phyloP scores from a whole-genome alignment of 108 stramenopile genomes.

The Bacterosira constricta region DNA sequence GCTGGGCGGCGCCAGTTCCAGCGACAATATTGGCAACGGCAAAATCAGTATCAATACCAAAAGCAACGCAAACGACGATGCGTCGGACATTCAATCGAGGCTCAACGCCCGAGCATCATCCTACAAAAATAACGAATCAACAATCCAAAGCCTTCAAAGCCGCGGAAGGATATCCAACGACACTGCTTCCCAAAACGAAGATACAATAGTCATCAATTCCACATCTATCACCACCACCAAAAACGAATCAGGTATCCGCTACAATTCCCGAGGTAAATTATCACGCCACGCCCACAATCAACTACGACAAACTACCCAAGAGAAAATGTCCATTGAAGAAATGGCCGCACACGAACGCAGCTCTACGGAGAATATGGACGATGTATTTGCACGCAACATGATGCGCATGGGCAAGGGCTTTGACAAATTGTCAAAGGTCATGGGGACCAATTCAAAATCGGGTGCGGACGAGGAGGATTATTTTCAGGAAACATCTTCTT shows the following conservation, averaged over 20 bases:
- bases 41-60: too few species aligned
- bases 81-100: too few species aligned
- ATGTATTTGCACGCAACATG: conserved; percentile 65
- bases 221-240: not conserved
- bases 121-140: not conserved
- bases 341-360: conserved; percentile 52
- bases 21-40: not conserved
- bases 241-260: conserved; percentile 6
- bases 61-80: too few species aligned
- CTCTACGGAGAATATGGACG: conserved; percentile 54
- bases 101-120: too few species aligned
- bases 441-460: conserved; percentile 14
- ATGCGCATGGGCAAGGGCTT: conserved; percentile 57
- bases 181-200: not conserved
- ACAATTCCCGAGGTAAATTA: conserved; percentile 30
- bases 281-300: conserved; percentile 24
- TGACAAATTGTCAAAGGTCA: conserved; percentile 39
- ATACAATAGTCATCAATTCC: not conserved
- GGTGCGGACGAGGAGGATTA: conserved; percentile 59
- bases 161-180: conserved; percentile 36
- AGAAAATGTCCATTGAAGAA: conserved; percentile 62
- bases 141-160: conserved; percentile 10
- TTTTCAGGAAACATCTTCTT: conserved; percentile 15
- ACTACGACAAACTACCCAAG: conserved; percentile 40
- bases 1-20: conserved; percentile 7